Evolutionary conservation across 768 basidiomycete species (phyloP).

Genomic region (Heimioporus sp.): DNA sequence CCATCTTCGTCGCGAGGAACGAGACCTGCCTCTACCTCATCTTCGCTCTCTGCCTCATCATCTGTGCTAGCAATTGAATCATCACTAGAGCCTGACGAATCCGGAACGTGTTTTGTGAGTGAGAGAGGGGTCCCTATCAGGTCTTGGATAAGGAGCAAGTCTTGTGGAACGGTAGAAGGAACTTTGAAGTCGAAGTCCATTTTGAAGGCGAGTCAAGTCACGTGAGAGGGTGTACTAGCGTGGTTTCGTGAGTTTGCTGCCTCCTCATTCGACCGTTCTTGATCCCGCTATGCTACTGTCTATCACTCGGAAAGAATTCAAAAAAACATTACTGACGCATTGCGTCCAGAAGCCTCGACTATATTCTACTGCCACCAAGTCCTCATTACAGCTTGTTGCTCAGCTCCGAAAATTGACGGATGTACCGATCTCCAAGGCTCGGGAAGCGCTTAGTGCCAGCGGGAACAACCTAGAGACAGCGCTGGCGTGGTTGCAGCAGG

Average conservation of each 20-base stretch:
- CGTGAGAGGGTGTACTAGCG: slow-evolving; percentile 11
- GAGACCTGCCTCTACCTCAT: slow-evolving; percentile 70
- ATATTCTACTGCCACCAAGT: slow-evolving; percentile 60
- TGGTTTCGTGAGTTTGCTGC: too few relatives aligned
- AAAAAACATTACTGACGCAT: not conserved
- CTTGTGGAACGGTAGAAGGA: slow-evolving; percentile 65
- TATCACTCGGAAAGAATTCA: slow-evolving; percentile 3
- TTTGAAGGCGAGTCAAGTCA: slow-evolving; percentile 11
- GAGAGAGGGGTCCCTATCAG: slow-evolving; percentile 43
- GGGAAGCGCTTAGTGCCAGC: slow-evolving; percentile 76
- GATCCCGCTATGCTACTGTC: slow-evolving; percentile 14
- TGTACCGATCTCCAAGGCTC: slow-evolving; percentile 84
- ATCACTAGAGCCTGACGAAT: slow-evolving; percentile 30
- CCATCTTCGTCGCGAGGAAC: slow-evolving; percentile 42
- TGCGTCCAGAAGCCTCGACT: slow-evolving; percentile 2
- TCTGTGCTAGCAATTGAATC: slow-evolving; percentile 54
- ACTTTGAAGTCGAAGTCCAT: slow-evolving; percentile 49
- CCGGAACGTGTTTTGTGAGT: not conserved
- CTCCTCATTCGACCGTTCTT: too few relatives aligned
- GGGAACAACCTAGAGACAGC: slow-evolving; percentile 75
- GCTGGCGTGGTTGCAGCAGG: slow-evolving; percentile 77
- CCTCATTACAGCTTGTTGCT: slow-evolving; percentile 75
- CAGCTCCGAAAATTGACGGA: slow-evolving; percentile 79
- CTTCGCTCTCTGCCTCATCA: slow-evolving; percentile 58
- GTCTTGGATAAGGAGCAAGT: slow-evolving; percentile 71